Base-by-base conservation (phyloP, 2,329 filamentous ascomycete species). In the Cadophora gregata region DNA sequence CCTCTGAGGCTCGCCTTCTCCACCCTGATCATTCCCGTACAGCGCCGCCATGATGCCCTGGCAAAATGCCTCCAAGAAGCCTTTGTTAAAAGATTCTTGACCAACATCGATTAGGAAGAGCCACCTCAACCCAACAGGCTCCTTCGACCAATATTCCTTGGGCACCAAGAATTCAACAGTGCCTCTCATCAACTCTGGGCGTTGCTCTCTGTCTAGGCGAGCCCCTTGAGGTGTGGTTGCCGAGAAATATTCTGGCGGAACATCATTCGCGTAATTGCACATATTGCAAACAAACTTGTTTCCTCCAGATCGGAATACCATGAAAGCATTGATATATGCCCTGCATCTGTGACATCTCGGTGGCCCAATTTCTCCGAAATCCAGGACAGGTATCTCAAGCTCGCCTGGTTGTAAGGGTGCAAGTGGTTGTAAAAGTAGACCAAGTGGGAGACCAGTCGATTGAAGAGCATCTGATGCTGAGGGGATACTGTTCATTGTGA, bases 221-320 rank as follows among this genome's bases (percentile, higher is more conserved):
- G 93, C 87, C 21, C 96, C 96, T 65, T 93, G 90, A 4, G 93
- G 93, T 74, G 93, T 95, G 29, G 93, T 93, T 21, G 96, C 94
- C 63, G 93, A 91, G 78, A 97, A 99, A 80, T 99, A 99, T 77
- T 97, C 95, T 1, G 92, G 81, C 0, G 93, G 84, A 0, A 96
- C 96, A 76, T 99, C 96, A 77, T 98, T 99, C 59, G 96, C 93
- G 78, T 98, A 97, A 25, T 92, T 96, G 81, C 96, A 99, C 81
- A 99, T 92, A 77, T 99, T 99, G 82, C 96, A 99, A 62, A 97
- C 93, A 78, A 97, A 96, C 78, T 97, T 97, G 81, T 95, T 97
- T 65, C 96, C 96, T 45, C 95, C 95, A 19, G 91, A 90, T 67
- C 91, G 88, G 84, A 99, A 99, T 77, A 94, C 92, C 96, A 99